Conservation (phyloP, 2,329 filamentous ascomycete species). For the Talaromyces sp. region DNA sequence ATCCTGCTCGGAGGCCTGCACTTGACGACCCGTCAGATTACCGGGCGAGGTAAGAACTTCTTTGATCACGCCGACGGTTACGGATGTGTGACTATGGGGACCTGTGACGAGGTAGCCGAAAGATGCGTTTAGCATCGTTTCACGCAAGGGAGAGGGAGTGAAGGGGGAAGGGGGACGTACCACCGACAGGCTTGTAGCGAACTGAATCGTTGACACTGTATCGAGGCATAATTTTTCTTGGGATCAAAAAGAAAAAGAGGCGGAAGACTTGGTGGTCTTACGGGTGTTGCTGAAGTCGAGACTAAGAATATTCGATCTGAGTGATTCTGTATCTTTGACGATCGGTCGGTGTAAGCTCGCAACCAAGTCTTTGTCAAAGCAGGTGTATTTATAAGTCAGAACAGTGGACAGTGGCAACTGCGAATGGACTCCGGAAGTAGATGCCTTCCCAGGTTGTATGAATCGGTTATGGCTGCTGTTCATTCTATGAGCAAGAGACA, state of each 20-base stretch:
- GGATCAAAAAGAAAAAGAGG: background rate
- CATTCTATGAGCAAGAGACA: background rate
- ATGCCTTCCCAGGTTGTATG: background rate
- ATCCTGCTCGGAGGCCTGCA: slow-evolving; percentile 32
- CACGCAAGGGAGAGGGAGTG: too few species aligned
- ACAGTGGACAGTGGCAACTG: slow-evolving; percentile 5
- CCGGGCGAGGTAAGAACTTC: slow-evolving; percentile 34
- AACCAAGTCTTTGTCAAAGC: background rate
- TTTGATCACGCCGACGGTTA: slow-evolving; percentile 36
- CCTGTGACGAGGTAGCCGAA: slow-evolving; percentile 26
- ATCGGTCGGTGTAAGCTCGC: background rate
- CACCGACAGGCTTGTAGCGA: slow-evolving; percentile 42
- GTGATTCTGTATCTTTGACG: background rate
- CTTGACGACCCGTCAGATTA: slow-evolving; percentile 33
- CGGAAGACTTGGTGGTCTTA: background rate
- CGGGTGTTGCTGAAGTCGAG: background rate
- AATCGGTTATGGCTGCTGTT: background rate
- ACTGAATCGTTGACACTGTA: slow-evolving; percentile 36
- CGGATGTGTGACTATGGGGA: slow-evolving; percentile 37
- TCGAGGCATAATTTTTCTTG: slow-evolving; percentile 24
- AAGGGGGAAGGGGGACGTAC: slow-evolving; percentile 27
- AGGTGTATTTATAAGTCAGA: background rate
- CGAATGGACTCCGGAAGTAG: background rate
- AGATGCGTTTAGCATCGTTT: background rate
- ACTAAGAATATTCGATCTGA: slow-evolving; percentile 3